Evolutionary conservation across 2,329 filamentous ascomycete species (phyloP).

Genomic region (Xenoacremonium recifei): DNA sequence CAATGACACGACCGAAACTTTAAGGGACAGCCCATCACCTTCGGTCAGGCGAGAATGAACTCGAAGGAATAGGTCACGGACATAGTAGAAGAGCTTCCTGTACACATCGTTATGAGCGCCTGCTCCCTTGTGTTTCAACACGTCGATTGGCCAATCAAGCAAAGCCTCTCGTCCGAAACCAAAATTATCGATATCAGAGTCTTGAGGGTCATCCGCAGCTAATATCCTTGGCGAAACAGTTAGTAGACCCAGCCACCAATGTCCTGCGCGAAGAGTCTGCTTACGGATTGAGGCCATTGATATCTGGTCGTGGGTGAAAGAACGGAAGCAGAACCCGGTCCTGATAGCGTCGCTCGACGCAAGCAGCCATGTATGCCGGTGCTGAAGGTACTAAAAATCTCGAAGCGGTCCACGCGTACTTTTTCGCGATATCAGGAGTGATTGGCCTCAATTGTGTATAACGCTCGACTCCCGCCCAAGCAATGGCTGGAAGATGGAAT

Average conservation of each 20-base stretch:
- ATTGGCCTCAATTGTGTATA: not conserved
- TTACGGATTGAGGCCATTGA: too few relatives aligned
- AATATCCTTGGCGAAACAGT: too few relatives aligned
- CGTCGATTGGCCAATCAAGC: constrained; percentile 26
- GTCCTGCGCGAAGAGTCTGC: too few relatives aligned
- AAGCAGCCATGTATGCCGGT: too few relatives aligned
- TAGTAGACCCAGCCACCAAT: too few relatives aligned
- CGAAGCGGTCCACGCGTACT: too few relatives aligned
- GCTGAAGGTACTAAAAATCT: too few relatives aligned
- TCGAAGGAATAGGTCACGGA: constrained; percentile 15
- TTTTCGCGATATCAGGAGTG: too few relatives aligned
- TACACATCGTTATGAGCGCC: constrained; percentile 24
- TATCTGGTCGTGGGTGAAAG: too few relatives aligned
- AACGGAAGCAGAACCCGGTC: too few relatives aligned
- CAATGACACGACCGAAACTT: not conserved
- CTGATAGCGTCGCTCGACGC: too few relatives aligned
- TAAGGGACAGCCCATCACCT: too few relatives aligned
- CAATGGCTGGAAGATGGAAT: not conserved
- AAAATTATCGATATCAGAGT: constrained; percentile 15
- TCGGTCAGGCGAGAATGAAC: not conserved
- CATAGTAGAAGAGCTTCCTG: constrained; percentile 28
- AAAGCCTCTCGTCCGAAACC: constrained; percentile 20
- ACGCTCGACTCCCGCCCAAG: constrained; percentile 22
- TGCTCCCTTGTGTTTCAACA: constrained; percentile 15
- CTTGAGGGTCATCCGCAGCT: not conserved